These are phyloP conservation scores for Paramecium pentaurelia DNA, from an alignment of 73 alveolate genomes.

Conservation along the genomic window DNA sequence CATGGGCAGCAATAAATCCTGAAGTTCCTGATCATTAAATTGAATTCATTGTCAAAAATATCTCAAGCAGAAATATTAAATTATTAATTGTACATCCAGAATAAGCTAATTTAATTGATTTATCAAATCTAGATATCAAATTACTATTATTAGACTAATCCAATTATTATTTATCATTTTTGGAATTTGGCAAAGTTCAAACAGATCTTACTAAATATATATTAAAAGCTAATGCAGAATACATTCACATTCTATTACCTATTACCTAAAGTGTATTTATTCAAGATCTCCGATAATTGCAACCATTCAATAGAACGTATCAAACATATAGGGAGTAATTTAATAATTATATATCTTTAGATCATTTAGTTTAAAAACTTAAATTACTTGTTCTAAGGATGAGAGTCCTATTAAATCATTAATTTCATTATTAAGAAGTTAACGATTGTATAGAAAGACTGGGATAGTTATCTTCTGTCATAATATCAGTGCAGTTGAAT, in stretches of 20 bases:
- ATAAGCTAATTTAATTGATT: background rate
- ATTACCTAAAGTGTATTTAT: background rate
- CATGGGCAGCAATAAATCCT: conserved; percentile 51
- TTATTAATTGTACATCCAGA: conserved; percentile 32
- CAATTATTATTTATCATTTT: background rate
- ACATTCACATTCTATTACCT: background rate
- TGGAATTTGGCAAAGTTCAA: background rate
- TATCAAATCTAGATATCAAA: background rate
- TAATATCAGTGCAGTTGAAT: background rate
- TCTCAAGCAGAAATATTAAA: background rate
- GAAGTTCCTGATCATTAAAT: background rate
- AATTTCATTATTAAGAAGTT: background rate
- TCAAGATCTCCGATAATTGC: background rate
- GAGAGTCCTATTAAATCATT: conserved; percentile 1
- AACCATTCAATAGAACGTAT: background rate
- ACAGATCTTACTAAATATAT: background rate
- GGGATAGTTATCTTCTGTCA: background rate
- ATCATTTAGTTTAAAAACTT: background rate
- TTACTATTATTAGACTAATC: background rate
- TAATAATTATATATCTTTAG: background rate
- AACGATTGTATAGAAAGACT: conserved; percentile 5
- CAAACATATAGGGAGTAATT: conserved; percentile 8
- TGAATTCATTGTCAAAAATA: background rate
- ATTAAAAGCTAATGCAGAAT: background rate
- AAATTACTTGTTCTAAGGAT: conserved; percentile 3